Conservation (phyloP, 805 yeast genomes). For the Saccharomyces jurei region DNA sequence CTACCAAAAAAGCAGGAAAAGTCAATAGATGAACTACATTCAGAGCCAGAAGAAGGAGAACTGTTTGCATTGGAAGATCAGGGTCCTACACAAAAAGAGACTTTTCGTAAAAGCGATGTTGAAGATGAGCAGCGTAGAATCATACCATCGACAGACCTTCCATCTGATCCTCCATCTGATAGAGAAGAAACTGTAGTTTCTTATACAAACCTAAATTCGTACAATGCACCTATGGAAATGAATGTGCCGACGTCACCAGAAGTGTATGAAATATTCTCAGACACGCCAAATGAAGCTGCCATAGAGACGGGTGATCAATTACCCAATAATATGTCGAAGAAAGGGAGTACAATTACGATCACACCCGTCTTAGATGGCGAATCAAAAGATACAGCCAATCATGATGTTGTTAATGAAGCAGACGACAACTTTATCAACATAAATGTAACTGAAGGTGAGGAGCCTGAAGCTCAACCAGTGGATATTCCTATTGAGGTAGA, state of each 20-base stretch:
- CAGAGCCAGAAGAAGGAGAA: neutral
- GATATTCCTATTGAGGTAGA: neutral
- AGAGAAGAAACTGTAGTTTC: neutral
- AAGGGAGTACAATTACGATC: neutral
- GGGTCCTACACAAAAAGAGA: neutral
- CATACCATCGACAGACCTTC: conserved; percentile 1
- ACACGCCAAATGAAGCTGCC: neutral
- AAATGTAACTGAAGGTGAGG: neutral
- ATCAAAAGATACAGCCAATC: neutral
- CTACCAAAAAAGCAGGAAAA: neutral
- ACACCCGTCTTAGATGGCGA: neutral
- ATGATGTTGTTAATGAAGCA: neutral
- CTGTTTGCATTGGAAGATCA: neutral
- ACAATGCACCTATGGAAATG: neutral
- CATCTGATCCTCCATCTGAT: conserved; percentile 8
- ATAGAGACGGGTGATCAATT: neutral
- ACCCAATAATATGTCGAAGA: neutral
- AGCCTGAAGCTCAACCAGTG: neutral
- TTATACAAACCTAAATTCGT: neutral
- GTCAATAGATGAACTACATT: neutral
- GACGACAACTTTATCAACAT: neutral
- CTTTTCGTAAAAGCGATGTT: neutral
- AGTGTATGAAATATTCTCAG: neutral
- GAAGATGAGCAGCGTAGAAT: neutral
- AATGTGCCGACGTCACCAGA: neutral